Conservation (phyloP, 257 asterid species). For the Solanum pennellii region DNA sequence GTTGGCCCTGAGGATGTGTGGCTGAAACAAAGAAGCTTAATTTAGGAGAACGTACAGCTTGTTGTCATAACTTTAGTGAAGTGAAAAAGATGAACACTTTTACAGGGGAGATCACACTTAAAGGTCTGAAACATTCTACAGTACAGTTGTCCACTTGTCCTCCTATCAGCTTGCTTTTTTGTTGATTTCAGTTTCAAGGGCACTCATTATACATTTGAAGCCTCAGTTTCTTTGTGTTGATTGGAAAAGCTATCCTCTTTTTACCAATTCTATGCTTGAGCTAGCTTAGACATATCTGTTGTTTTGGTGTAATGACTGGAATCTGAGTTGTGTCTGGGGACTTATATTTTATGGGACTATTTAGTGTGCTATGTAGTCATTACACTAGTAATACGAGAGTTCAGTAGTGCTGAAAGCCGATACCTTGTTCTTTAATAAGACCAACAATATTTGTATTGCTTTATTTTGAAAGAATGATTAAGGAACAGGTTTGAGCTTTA, state of each 20-base stretch:
- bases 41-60: background rate
- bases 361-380: background rate
- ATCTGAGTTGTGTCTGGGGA: background rate
- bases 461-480: background rate
- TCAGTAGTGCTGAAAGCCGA: background rate
- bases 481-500: background rate
- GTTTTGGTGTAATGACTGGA: background rate
- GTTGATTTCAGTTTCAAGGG: background rate
- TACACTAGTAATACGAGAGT: background rate
- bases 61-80: background rate
- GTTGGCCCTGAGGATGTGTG: background rate
- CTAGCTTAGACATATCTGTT: background rate
- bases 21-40: background rate
- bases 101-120: background rate
- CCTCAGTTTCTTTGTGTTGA: background rate
- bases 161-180: background rate
- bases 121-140: background rate
- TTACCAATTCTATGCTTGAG: background rate
- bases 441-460: background rate
- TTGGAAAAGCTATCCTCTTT: background rate
- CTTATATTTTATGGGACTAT: background rate
- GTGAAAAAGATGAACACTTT: background rate
- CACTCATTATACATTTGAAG: background rate
- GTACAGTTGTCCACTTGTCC: background rate
- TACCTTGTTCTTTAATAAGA: background rate